Percentiles rank a stretch among this genome's conserved stretches.
These are phyloP conservation scores for Ustilago crameri DNA, from an alignment of 1,284 basidiomycete species.

Conservation along the genomic window DNA sequence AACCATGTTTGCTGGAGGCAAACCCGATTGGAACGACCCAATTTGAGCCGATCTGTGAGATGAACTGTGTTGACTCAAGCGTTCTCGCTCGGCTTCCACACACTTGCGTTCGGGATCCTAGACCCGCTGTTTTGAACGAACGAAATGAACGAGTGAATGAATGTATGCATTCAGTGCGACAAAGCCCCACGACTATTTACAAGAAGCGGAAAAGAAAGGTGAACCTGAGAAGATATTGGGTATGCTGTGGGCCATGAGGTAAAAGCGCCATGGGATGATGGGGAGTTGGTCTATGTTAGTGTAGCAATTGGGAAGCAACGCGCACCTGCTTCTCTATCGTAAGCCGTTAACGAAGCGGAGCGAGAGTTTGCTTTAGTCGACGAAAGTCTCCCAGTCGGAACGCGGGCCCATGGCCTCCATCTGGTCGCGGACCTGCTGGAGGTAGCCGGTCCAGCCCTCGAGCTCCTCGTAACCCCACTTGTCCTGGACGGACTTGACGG, in stretches of 20 bases:
- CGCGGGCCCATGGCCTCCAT: conserved; percentile 45
- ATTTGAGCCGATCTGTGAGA: too few species aligned
- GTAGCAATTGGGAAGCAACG: neutral
- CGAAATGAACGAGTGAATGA: neutral
- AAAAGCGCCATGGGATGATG: neutral
- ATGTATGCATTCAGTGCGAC: neutral
- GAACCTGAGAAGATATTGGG: too few species aligned
- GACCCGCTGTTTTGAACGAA: neutral
- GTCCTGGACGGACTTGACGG: conserved; percentile 32
- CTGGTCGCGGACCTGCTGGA: conserved; percentile 34
- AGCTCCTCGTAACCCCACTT: conserved; percentile 14
- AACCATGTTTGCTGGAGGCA: too few species aligned
- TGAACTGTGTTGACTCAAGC: too few species aligned
- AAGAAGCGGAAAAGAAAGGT: neutral
- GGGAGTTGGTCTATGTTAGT: too few species aligned
- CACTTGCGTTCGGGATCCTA: neutral
- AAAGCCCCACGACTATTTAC: conserved; percentile 2
- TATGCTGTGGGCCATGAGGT: too few species aligned
- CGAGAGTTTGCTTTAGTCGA: conserved; percentile 14
- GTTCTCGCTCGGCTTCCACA: too few species aligned
- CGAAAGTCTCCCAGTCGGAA: conserved; percentile 43
- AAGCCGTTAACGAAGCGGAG: too few species aligned
- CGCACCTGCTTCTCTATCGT: too few species aligned
- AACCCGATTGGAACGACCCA: too few species aligned
- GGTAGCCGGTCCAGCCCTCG: conserved; percentile 37